phyloP scores from a whole-genome alignment of 75 land plant genomes.

The Cupressus sempervirens region DNA sequence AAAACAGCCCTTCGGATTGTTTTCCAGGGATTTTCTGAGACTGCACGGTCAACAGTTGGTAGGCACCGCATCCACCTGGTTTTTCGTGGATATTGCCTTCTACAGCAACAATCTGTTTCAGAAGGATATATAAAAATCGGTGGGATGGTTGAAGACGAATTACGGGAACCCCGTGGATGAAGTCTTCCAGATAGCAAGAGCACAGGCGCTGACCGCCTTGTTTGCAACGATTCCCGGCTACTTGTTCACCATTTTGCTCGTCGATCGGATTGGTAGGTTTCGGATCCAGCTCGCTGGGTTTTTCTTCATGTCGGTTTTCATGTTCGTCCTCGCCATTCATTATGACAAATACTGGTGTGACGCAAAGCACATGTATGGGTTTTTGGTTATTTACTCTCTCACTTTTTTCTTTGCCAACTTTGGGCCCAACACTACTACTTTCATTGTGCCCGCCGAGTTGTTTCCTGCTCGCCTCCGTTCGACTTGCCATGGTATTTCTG shows the following conservation, averaged over 20 bases:
- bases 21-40: too few relatives aligned
- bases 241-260: slow-evolving; percentile 21
- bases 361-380: background rate
- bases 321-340: slow-evolving; percentile 20
- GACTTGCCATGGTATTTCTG: slow-evolving; percentile 38
- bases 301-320: slow-evolving; percentile 26
- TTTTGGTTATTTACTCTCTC: background rate
- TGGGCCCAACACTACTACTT: slow-evolving; percentile 37
- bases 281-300: slow-evolving; percentile 8
- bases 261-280: slow-evolving; percentile 19
- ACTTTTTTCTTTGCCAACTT: slow-evolving; percentile 23
- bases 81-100: too few relatives aligned
- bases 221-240: slow-evolving; percentile 24
- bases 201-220: slow-evolving; percentile 28
- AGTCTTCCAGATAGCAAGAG: slow-evolving; percentile 17
- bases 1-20: too few relatives aligned
- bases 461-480: slow-evolving; percentile 32
- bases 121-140: too few relatives aligned
- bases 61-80: background rate
- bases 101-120: too few relatives aligned
- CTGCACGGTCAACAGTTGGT: background rate
- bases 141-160: too few relatives aligned
- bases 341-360: slow-evolving; percentile 1
- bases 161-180: slow-evolving; percentile 8
- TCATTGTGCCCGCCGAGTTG: slow-evolving; percentile 42